Conservation (phyloP, 768 basidiomycete genomes). For the Lactarius evosmus region DNA sequence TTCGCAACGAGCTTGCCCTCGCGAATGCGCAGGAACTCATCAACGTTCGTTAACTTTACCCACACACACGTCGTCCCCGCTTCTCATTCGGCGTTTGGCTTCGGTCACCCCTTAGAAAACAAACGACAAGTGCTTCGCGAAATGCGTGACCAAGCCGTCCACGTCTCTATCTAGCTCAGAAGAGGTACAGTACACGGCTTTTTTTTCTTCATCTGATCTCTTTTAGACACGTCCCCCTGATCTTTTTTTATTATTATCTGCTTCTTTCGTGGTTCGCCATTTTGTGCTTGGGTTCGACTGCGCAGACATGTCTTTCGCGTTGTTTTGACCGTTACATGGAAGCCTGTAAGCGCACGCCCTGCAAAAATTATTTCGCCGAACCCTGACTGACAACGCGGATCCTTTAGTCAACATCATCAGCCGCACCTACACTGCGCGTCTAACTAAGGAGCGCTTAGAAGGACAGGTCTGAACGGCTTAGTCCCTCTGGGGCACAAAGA, state of each 20-base stretch:
- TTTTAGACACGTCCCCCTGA: background rate
- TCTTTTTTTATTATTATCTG: background rate
- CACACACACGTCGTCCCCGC: background rate
- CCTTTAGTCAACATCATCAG: constrained; percentile 74
- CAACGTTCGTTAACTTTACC: constrained; percentile 48
- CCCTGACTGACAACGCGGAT: constrained; percentile 6
- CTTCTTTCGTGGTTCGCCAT: background rate
- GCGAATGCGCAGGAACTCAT: constrained; percentile 80
- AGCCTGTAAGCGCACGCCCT: constrained; percentile 60
- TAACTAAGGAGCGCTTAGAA: constrained; percentile 49
- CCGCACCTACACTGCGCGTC: constrained; percentile 58
- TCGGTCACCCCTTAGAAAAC: constrained; percentile 51
- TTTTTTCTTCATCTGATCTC: background rate
- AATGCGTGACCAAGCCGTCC: constrained; percentile 76
- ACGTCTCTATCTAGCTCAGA: constrained; percentile 65
- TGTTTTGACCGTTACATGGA: constrained; percentile 85
- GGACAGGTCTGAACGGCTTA: constrained; percentile 11
- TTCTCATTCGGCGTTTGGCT: constrained; percentile 7
- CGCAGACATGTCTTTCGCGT: constrained; percentile 66
- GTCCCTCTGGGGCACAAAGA: background rate
- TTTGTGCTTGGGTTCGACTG: background rate
- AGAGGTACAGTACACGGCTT: constrained; percentile 48
- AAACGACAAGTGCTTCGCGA: constrained; percentile 72
- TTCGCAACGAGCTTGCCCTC: constrained; percentile 67
- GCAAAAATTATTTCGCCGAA: background rate